A percentile compares a stretch with the other conserved stretches of the same genome.
Conservation (phyloP, 2,329 filamentous ascomycete species). For the Arthroderma sp. region DNA sequence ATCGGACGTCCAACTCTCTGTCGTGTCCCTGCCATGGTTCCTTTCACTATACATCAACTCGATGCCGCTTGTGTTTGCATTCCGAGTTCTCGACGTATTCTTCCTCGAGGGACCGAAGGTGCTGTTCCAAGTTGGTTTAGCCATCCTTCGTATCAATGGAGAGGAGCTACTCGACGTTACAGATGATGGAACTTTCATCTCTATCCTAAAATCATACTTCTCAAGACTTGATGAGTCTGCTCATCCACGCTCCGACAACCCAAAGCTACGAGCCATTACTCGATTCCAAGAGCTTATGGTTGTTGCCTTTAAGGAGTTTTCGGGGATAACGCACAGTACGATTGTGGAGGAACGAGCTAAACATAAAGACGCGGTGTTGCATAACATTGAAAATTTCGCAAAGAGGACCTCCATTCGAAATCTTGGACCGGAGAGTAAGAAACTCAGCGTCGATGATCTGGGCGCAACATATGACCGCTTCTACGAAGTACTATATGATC, state of each 20-base stretch:
- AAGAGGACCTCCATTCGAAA: constrained; percentile 95
- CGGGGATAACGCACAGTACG: constrained; percentile 83
- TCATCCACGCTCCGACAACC: constrained; percentile 88
- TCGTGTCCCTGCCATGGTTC: constrained; percentile 96
- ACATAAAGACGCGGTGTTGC: constrained; percentile 87
- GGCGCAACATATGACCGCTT: constrained; percentile 88
- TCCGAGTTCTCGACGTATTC: constrained; percentile 92
- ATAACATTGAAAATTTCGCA: constrained; percentile 93
- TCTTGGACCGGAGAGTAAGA: constrained; percentile 88
- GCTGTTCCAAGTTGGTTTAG: constrained; percentile 88
- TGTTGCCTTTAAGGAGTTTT: constrained; percentile 96
- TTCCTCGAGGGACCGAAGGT: constrained; percentile 97
- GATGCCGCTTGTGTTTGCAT: constrained; percentile 96
- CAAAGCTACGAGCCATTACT: constrained; percentile 85
- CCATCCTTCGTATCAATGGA: constrained; percentile 93
- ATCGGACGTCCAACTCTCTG: constrained; percentile 90
- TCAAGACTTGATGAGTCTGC: constrained; percentile 86
- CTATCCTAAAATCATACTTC: constrained; percentile 90
- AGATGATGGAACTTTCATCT: constrained; percentile 94
- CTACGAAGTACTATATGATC: constrained; percentile 81
- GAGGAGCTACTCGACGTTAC: constrained; percentile 87
- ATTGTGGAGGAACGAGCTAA: constrained; percentile 80
- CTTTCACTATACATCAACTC: constrained; percentile 97
- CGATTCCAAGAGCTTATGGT: constrained; percentile 98
- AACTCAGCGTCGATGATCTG: constrained; percentile 71